These are phyloP conservation scores for Cercospora berteroae DNA, from an alignment of 2,329 filamentous ascomycete genomes.

Conservation along the genomic window DNA sequence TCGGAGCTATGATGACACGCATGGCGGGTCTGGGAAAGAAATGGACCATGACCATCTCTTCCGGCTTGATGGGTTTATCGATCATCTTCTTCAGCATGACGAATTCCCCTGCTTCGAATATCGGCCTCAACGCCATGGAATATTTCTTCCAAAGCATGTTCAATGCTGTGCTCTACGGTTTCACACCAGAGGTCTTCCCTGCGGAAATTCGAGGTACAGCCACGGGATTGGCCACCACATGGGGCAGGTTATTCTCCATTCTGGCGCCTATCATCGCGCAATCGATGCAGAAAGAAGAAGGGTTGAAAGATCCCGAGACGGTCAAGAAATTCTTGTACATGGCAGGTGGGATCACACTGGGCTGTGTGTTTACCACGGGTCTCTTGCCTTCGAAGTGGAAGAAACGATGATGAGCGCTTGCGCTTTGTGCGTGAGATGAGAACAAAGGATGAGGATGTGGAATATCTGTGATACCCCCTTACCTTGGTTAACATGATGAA, in stretches of 20 bases:
- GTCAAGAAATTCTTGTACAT: conserved; percentile 55
- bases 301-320: conserved; percentile 33
- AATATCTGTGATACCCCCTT: neutral
- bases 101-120: conserved; percentile 48
- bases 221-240: conserved; percentile 58
- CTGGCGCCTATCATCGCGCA: conserved; percentile 58
- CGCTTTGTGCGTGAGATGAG: neutral
- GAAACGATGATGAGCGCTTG: conserved; percentile 37
- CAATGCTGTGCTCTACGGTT: conserved; percentile 53
- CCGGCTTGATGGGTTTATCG: conserved; percentile 44
- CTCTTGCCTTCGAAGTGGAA: conserved; percentile 45
- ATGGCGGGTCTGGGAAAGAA: conserved; percentile 47
- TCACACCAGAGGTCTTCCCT: conserved; percentile 54
- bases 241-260: conserved; percentile 59
- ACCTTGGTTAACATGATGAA: neutral
- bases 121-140: conserved; percentile 53
- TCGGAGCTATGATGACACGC: conserved; percentile 52
- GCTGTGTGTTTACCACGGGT: conserved; percentile 52
- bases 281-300: conserved; percentile 35
- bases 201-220: conserved; percentile 49
- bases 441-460: neutral
- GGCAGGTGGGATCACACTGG: conserved; percentile 55
- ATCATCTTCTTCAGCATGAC: conserved; percentile 49
- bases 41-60: conserved; percentile 47
- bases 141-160: conserved; percentile 56